phyloP scores from a whole-genome alignment of 176 grass and related monocot genomes.

The Zea mays region Zm-B73-REFERENCE-NAM-5.0 NC_050097.1:4543001-4543500 shows the following conservation, averaged over 20 bases:
- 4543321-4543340: conserved; percentile 94
- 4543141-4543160: conserved; percentile 78
- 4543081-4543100: conserved; percentile 99
- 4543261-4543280: conserved; percentile 98
- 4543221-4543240: conserved; percentile 94
- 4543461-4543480: conserved; percentile 91
- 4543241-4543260: conserved; percentile 95
- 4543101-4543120: conserved; percentile 98
- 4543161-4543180: conserved; percentile 87
- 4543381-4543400: conserved; percentile 98
- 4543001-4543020: conserved; percentile 93
- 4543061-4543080: conserved; percentile 94
- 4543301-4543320: conserved; percentile 97
- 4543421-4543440: conserved; percentile 58
- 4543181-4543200: conserved; percentile 79
- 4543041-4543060: conserved; percentile 94
- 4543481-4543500: conserved; percentile 90
- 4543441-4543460: conserved; percentile 99
- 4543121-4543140: conserved; percentile 92
- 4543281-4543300: conserved; percentile 98
- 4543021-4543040: conserved; percentile 99
- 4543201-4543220: conserved; percentile 89
- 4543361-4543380: conserved; percentile 93
- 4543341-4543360: conserved; percentile 96
- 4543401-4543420: conserved; percentile 92